Conservation (phyloP, 345 rosid species). For the Cardiospermum halicacabum region DNA sequence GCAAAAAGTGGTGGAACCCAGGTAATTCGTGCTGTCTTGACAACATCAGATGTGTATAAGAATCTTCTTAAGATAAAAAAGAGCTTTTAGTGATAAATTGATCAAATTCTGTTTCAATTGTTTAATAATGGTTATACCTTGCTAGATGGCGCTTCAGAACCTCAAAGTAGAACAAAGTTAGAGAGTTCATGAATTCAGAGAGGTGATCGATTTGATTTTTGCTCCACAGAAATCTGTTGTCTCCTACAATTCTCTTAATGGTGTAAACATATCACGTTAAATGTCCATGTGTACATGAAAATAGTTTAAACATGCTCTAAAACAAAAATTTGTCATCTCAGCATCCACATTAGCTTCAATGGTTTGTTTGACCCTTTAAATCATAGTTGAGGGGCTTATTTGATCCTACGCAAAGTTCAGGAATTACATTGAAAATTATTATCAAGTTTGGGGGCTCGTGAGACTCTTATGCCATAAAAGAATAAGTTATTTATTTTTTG, state of each 20-base stretch:
- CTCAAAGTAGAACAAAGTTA: conserved; percentile 57
- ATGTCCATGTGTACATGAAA: too few relatives aligned
- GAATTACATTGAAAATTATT: too few relatives aligned
- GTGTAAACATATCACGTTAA: too few relatives aligned
- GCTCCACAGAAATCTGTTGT: conserved; percentile 79
- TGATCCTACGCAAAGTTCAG: too few relatives aligned
- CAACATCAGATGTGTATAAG: conserved; percentile 70
- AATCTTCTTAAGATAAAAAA: conserved; percentile 53
- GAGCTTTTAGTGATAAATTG: conserved; percentile 2
- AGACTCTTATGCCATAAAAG: too few relatives aligned
- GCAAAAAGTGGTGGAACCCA: conserved; percentile 67
- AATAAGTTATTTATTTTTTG: too few relatives aligned
- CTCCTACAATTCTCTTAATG: conserved; percentile 74
- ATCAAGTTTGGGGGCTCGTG: too few relatives aligned
- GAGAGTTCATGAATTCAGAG: conserved; percentile 77
- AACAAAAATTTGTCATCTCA: too few relatives aligned
- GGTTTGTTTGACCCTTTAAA: too few relatives aligned
- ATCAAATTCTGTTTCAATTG: conserved; percentile 6
- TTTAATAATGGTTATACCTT: conserved; percentile 23
- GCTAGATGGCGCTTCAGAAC: conserved; percentile 65
- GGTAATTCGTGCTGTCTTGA: conserved; percentile 65
- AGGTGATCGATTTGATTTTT: conserved; percentile 85
- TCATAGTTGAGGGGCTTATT: too few relatives aligned
- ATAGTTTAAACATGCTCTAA: too few relatives aligned
- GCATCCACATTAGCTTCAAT: too few relatives aligned